Evolutionary conservation across 176 grass and related monocot genomes (phyloP), one percentile per base, ranked within the genome.

Genomic region (Luzula sylvatica): DNA sequence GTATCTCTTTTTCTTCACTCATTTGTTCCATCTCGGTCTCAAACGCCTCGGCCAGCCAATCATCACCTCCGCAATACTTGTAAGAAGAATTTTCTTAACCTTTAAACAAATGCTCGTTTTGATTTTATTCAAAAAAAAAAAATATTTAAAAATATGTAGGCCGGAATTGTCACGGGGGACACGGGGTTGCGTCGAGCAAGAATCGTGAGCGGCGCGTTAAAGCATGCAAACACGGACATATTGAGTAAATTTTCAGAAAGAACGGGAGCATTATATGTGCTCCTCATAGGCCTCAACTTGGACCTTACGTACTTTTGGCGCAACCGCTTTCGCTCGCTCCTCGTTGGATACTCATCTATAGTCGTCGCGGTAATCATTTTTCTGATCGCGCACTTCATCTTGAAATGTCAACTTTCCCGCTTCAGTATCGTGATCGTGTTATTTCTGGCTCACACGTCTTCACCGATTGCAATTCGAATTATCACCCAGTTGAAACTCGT

Each of bases 401-500:
- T 75, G 20, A 65, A 71, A 18, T 43, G 57, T 60, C 39, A 68
- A 12, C 27, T 77, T 20, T 9, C 52, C 56, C 27, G 78, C 30
- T 70, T 61, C 56, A 23, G 70, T 46, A 28, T 67, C 61, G 58
- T 64, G 14, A 46, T 90, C 14, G 43, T 47, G 13, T 49, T 90
- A 3, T 50, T 76, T 26, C 57, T 84, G 43, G 56, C 75, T 42
- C 76, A 71, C 58, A 81, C 76, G 0, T 67, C 80, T 26, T 90
- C 80, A 0, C 86, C 80, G 5, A 58, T 90, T 2, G 67, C 84
- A 46, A 68, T 84, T 56, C 72, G 80, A 47, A 76, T 90, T 35
- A 64, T 75, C 42, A 90, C 86, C 18, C 72, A 90, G 48, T 68
- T 90, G 13, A 84, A 90, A 70, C 76, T 84, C 3, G 69, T 67